Evolutionary conservation across 148 eudicot species (phyloP).

Genomic region (Tetragonia tetragonoides): DNA sequence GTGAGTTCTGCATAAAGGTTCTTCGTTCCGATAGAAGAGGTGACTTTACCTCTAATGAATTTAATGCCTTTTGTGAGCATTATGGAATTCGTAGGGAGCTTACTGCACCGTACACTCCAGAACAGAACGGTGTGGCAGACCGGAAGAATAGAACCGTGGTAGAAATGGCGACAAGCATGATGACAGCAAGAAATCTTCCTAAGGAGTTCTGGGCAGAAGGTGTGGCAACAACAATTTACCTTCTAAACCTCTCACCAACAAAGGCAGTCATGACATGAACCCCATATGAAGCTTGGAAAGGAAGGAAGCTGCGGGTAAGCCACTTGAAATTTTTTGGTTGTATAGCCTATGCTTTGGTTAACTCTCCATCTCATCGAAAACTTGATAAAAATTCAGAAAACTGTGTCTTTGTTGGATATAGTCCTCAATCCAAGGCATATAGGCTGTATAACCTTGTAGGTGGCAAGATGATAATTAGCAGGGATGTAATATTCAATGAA

Average conservation of each 20-base stretch:
- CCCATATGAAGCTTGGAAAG: no score
- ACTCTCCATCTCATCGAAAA: neutral
- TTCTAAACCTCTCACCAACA: neutral
- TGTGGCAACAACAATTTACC: neutral
- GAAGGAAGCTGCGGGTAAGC: neutral
- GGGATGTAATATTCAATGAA: no score
- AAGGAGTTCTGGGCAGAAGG: neutral
- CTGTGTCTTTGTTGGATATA: neutral
- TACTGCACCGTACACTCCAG: neutral
- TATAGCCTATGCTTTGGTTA: neutral
- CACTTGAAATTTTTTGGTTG: neutral
- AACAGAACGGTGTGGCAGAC: neutral
- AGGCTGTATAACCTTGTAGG: neutral
- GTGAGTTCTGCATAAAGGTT: no score
- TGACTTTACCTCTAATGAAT: neutral
- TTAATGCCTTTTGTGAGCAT: slow-evolving; percentile 4
- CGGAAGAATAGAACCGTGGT: neutral
- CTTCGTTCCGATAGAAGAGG: no score
- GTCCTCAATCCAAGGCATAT: neutral
- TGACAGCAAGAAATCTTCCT: neutral
- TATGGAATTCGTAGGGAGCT: neutral
- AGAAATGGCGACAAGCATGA: neutral
- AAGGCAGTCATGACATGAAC: neutral
- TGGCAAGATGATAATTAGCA: neutral
- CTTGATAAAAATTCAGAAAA: slow-evolving; percentile 21